These are phyloP conservation scores for Arthrocladium fulminans DNA, from an alignment of 2,329 filamentous ascomycete species.

Conservation along the genomic window DNA sequence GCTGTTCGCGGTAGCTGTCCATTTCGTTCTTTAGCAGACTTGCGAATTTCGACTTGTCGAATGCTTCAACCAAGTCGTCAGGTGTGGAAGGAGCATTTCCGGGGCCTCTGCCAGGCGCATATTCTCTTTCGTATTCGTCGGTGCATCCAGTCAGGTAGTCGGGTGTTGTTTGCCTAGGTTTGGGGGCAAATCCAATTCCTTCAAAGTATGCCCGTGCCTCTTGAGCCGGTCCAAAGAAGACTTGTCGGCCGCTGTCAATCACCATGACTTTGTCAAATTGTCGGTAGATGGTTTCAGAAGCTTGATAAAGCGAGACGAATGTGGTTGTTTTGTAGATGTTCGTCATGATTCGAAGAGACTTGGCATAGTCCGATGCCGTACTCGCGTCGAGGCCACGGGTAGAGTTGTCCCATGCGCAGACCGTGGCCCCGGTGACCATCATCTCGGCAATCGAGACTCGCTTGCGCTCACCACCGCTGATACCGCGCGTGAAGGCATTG, in stretches of 20 bases:
- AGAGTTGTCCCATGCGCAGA: slow-evolving; percentile 68
- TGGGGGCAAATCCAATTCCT: slow-evolving; percentile 62
- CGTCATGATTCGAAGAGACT: slow-evolving; percentile 68
- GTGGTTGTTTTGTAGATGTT: slow-evolving; percentile 77
- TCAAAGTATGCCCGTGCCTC: slow-evolving; percentile 70
- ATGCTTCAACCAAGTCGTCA: slow-evolving; percentile 59
- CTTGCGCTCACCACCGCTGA: slow-evolving; percentile 71
- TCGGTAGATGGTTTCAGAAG: slow-evolving; percentile 69
- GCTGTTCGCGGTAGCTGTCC: slow-evolving; percentile 54
- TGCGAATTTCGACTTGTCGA: slow-evolving; percentile 54
- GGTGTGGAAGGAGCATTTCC: slow-evolving; percentile 61
- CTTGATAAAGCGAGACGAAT: slow-evolving; percentile 79
- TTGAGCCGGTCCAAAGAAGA: slow-evolving; percentile 62
- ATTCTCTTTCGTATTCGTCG: slow-evolving; percentile 73
- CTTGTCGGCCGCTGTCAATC: slow-evolving; percentile 65
- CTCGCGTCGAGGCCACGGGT: slow-evolving; percentile 61
- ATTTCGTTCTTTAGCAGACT: slow-evolving; percentile 56
- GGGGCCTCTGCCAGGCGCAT: slow-evolving; percentile 56
- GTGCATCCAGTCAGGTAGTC: slow-evolving; percentile 78
- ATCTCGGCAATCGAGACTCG: slow-evolving; percentile 76
- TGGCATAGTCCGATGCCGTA: slow-evolving; percentile 58
- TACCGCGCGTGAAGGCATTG: slow-evolving; percentile 68
- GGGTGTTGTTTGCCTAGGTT: slow-evolving; percentile 68
- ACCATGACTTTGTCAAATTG: slow-evolving; percentile 79
- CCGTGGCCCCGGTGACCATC: slow-evolving; percentile 63